Conservation (phyloP, 2,329 filamentous ascomycete genomes). For the Didymellaceae sp. region DNA sequence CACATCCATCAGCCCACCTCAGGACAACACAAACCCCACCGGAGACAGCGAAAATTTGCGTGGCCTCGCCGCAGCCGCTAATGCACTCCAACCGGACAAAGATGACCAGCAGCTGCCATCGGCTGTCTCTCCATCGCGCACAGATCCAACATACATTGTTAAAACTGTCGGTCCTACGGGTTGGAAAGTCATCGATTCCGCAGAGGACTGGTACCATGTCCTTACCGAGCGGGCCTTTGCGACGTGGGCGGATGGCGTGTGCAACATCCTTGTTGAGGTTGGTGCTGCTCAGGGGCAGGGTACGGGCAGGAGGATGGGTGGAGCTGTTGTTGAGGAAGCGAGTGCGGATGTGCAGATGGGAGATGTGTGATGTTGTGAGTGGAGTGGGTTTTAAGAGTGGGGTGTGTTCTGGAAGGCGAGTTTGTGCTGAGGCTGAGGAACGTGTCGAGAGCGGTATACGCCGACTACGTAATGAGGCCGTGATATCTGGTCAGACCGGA, state of each 20-base stretch:
- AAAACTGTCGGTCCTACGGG: conserved; percentile 35
- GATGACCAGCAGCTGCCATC: not conserved
- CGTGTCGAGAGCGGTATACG: too few relatives aligned
- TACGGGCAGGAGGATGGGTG: not conserved
- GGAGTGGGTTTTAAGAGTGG: too few relatives aligned
- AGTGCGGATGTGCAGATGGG: not conserved
- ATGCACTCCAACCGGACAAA: conserved; percentile 31
- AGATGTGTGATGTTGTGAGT: not conserved
- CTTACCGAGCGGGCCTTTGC: conserved; percentile 36
- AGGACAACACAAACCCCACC: not conserved
- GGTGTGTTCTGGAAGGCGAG: too few relatives aligned
- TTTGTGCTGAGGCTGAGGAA: too few relatives aligned
- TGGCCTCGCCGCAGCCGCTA: conserved; percentile 43
- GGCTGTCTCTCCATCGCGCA: not conserved
- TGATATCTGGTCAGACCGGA: too few relatives aligned
- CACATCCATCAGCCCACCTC: not conserved
- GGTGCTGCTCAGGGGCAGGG: not conserved
- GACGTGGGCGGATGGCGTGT: conserved; percentile 41
- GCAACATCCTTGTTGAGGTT: conserved; percentile 42
- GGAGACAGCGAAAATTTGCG: conserved; percentile 27
- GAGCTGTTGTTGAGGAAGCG: not conserved
- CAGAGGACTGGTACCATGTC: conserved; percentile 35
- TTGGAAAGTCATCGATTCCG: conserved; percentile 28
- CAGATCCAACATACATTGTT: conserved; percentile 11
- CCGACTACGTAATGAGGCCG: too few relatives aligned